Conservation (phyloP, 306 rosid species). For the Canavalia ensiformis region DNA sequence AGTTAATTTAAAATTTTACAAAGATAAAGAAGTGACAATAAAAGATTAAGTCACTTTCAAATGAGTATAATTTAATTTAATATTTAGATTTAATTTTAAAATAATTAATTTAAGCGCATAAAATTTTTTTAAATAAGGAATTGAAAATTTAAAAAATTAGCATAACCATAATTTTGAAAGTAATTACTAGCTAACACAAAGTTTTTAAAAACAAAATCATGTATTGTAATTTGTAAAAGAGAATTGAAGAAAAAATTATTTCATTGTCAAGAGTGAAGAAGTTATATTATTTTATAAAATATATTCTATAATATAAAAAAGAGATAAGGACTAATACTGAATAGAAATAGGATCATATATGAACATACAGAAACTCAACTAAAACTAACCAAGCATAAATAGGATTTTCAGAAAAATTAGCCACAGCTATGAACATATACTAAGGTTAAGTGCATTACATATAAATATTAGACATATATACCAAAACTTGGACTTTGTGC, state of each 20-base stretch:
- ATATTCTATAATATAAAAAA: no score
- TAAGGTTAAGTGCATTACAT: slow-evolving; percentile 1
- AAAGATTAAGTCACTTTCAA: not conserved
- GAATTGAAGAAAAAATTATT: not conserved
- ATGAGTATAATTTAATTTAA: not conserved
- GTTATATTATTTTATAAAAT: not conserved
- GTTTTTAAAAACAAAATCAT: no score
- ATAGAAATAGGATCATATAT: not conserved
- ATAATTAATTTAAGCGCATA: not conserved
- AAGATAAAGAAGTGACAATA: not conserved
- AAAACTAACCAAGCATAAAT: not conserved
- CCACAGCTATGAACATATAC: not conserved
- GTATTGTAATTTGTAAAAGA: not conserved
- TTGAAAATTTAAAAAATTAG: not conserved
- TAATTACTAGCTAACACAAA: not conserved
- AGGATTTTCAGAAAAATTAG: slow-evolving; percentile 6
- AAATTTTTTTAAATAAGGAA: not conserved
- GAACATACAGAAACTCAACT: not conserved
- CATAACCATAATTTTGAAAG: not conserved
- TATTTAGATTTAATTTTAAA: not conserved
- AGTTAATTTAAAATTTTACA: not conserved
- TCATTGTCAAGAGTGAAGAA: not conserved
- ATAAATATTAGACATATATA: not conserved
- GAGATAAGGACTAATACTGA: not conserved
- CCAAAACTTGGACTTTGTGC: slow-evolving; percentile 32